phyloP scores from a whole-genome alignment of 1,284 basidiomycete species.

The Ganoderma meredithae region DNA sequence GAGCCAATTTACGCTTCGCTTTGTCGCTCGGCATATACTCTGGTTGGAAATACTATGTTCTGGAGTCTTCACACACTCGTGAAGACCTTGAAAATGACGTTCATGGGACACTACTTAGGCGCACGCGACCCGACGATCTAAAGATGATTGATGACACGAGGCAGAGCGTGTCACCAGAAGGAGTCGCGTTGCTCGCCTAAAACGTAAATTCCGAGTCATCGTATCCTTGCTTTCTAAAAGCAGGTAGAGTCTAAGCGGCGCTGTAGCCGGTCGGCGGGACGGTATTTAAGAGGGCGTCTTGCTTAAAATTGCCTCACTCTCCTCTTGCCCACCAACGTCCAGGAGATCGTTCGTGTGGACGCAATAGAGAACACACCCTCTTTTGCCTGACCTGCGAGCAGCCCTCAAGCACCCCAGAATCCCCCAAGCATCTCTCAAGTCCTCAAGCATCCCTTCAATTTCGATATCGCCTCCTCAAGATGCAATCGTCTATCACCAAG shows the following conservation, averaged over 20 bases:
- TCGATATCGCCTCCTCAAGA: slow-evolving; percentile 3
- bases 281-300: slow-evolving; percentile 27
- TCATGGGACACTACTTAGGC: too few relatives aligned
- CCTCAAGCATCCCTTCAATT: background rate
- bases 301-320: slow-evolving; percentile 20
- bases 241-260: slow-evolving; percentile 13
- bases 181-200: slow-evolving; percentile 23
- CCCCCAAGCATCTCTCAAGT: background rate
- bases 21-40: too few relatives aligned
- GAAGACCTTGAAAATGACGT: background rate
- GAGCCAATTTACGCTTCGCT: too few relatives aligned
- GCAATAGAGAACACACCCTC: slow-evolving; percentile 27
- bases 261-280: slow-evolving; percentile 12
- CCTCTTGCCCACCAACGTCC: slow-evolving; percentile 31
- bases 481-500: slow-evolving; percentile 23
- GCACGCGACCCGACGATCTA: too few relatives aligned
- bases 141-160: too few relatives aligned
- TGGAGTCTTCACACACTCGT: too few relatives aligned
- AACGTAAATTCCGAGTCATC: slow-evolving; percentile 23
- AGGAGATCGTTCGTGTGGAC: slow-evolving; percentile 29
- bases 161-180: slow-evolving; percentile 12
- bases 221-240: slow-evolving; percentile 27
- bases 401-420: background rate
- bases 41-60: too few relatives aligned
- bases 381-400: slow-evolving; percentile 22